Conservation (phyloP, 768 basidiomycete genomes). For the Pleurotus cornucopiae region DNA sequence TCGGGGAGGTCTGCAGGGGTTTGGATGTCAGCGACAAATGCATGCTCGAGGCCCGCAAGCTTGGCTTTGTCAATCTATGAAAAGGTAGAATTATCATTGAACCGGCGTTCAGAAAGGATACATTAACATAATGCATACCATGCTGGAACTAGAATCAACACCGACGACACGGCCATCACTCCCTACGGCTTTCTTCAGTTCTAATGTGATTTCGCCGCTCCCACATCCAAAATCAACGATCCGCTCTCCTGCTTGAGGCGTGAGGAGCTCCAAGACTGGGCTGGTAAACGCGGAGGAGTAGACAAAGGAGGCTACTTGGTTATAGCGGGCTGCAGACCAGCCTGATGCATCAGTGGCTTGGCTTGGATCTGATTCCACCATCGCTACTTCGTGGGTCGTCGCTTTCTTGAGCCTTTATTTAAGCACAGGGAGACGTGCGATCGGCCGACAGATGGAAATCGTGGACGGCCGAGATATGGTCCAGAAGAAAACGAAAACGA, state of each 20-base stretch:
- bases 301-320: constrained; percentile 64
- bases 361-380: too few relatives aligned
- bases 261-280: constrained; percentile 56
- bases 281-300: constrained; percentile 50
- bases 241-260: constrained; percentile 60
- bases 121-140: constrained; percentile 40
- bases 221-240: constrained; percentile 83
- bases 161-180: constrained; percentile 58
- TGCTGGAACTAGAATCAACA: constrained; percentile 64
- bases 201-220: constrained; percentile 69
- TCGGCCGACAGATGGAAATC: too few relatives aligned
- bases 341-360: constrained; percentile 27
- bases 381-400: too few relatives aligned
- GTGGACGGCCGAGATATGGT: too few relatives aligned
- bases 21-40: constrained; percentile 55
- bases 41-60: constrained; percentile 38
- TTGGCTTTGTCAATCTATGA: constrained; percentile 51
- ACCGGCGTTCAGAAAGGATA: constrained; percentile 13
- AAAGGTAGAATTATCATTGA: constrained; percentile 1
- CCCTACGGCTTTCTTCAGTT: constrained; percentile 50
- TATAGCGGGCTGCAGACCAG: constrained; percentile 62
- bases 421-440: too few relatives aligned
- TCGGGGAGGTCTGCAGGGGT: constrained; percentile 26
- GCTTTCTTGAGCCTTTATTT: too few relatives aligned
- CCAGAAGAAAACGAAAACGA: too few relatives aligned